These are phyloP conservation scores for Saccharum hybrid DNA, from an alignment of 202 grass and related monocot species.

Conservation along the genomic window DNA sequence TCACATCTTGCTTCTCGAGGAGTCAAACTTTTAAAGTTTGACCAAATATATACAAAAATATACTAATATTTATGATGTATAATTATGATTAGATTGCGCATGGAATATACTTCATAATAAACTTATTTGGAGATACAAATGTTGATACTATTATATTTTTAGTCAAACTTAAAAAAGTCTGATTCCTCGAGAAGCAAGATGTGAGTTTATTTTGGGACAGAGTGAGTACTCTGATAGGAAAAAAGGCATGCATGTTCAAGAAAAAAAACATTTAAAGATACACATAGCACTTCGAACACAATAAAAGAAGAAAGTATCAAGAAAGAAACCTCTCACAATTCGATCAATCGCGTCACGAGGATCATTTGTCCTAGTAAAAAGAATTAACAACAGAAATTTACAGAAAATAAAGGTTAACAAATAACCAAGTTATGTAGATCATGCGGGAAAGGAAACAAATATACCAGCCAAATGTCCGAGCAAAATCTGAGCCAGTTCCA, in stretches of 20 bases:
- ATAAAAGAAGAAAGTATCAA: slow-evolving; percentile 39
- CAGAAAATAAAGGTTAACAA: slow-evolving; percentile 19
- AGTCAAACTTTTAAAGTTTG: no score
- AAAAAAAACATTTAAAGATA: background rate
- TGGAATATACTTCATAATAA: no score
- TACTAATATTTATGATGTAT: no score
- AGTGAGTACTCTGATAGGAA: background rate
- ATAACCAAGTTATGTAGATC: slow-evolving; percentile 13
- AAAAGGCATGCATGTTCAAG: background rate
- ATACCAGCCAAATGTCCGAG: slow-evolving; percentile 91
- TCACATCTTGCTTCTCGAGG: no score
- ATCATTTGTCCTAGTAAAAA: slow-evolving; percentile 80
- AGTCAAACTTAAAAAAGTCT: no score
- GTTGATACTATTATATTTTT: no score
- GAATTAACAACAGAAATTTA: slow-evolving; percentile 40
- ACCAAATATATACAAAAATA: no score
- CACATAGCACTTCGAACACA: slow-evolving; percentile 4
- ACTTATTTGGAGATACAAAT: no score
- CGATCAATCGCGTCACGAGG: slow-evolving; percentile 78
- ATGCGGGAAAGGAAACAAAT: slow-evolving; percentile 38
- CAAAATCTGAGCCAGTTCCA: slow-evolving; percentile 97
- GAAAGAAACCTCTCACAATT: slow-evolving; percentile 75
- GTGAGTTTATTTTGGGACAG: no score
- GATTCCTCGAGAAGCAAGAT: no score
- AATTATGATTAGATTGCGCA: no score